phyloP scores from a whole-genome alignment of 768 basidiomycete genomes.

The Boletus fagicola region DNA sequence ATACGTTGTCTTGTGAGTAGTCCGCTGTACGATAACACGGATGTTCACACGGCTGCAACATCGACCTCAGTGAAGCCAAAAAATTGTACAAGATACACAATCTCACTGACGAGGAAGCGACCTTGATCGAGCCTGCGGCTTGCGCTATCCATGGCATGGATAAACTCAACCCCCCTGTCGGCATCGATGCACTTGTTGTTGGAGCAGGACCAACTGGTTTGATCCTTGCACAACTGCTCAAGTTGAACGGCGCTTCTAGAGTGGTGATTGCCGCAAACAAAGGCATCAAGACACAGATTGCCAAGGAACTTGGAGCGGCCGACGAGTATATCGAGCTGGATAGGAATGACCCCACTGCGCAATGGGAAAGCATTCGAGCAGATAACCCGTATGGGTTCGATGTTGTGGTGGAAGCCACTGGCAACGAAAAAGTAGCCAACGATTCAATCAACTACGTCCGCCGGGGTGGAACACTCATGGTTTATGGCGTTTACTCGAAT shows the following conservation, averaged over 20 bases:
- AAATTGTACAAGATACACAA: conserved; percentile 84
- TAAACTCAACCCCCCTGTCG: conserved; percentile 74
- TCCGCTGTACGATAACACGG: too few species aligned
- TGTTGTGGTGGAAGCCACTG: conserved; percentile 72
- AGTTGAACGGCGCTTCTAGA: conserved; percentile 75
- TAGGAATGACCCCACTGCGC: conserved; percentile 59
- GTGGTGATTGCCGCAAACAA: conserved; percentile 84
- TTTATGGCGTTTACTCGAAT: conserved; percentile 86
- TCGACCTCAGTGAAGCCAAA: conserved; percentile 48
- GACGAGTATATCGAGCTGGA: conserved; percentile 86
- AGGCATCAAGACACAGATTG: conserved; percentile 83
- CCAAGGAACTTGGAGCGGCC: conserved; percentile 67
- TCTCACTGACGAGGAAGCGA: conserved; percentile 80
- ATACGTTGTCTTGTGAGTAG: conserved; percentile 72
- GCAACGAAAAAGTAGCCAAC: conserved; percentile 76
- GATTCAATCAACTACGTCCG: conserved; percentile 84
- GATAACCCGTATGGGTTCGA: conserved; percentile 84
- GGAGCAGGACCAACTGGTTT: conserved; percentile 86
- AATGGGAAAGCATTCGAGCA: conserved; percentile 73
- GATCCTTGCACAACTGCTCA: conserved; percentile 82
- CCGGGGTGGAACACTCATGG: conserved; percentile 74
- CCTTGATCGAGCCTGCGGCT: conserved; percentile 80
- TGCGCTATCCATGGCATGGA: conserved; percentile 89
- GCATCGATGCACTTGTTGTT: conserved; percentile 74
- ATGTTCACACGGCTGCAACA: neutral